A percentile compares a stretch with the other conserved stretches of the same genome.
phyloP scores from a whole-genome alignment of 805 yeast genomes.

The Cyberlindnera lachancei region DNA sequence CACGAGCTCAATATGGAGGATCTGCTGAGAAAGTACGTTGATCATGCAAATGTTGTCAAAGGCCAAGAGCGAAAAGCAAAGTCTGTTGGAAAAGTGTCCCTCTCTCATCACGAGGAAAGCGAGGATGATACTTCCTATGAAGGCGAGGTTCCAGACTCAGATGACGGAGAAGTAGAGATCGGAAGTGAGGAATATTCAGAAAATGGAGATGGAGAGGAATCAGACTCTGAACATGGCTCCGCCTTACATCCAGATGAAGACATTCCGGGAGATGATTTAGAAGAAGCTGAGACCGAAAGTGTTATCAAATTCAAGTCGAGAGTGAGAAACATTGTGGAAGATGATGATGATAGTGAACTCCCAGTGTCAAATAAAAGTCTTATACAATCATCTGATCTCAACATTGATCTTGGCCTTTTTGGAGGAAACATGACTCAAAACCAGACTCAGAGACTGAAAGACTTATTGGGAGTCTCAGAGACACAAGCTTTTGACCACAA shows the following conservation, averaged over 20 bases:
- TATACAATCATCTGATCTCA: conserved; percentile 1
- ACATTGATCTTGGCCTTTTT: conserved; percentile 17
- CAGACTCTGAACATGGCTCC: not conserved
- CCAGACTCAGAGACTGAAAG: conserved; percentile 10
- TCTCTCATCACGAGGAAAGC: conserved; percentile 13
- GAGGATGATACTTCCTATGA: conserved; percentile 8
- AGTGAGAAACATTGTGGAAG: conserved; percentile 10
- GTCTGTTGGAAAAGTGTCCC: conserved; percentile 1
- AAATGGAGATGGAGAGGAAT: conserved; percentile 6
- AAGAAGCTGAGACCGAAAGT: too few relatives aligned
- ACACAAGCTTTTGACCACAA: conserved; percentile 19
- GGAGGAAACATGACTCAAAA: conserved; percentile 19
- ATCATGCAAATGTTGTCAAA: conserved; percentile 15
- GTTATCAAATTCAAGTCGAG: conserved; percentile 4
- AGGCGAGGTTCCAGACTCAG: conserved; percentile 15
- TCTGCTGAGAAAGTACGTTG: conserved; percentile 17
- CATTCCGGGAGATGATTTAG: conserved; percentile 2
- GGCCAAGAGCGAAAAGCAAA: conserved; percentile 27
- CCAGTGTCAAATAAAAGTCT: conserved; percentile 1
- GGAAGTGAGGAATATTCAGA: conserved; percentile 1
- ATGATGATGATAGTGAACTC: conserved; percentile 8
- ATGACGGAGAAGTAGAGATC: conserved; percentile 3
- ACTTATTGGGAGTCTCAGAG: conserved; percentile 12
- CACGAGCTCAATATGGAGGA: conserved; percentile 18
- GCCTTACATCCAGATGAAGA: conserved; percentile 4